phyloP scores from a whole-genome alignment of 805 yeast genomes.

The Ogataea wickerhamii region DNA sequence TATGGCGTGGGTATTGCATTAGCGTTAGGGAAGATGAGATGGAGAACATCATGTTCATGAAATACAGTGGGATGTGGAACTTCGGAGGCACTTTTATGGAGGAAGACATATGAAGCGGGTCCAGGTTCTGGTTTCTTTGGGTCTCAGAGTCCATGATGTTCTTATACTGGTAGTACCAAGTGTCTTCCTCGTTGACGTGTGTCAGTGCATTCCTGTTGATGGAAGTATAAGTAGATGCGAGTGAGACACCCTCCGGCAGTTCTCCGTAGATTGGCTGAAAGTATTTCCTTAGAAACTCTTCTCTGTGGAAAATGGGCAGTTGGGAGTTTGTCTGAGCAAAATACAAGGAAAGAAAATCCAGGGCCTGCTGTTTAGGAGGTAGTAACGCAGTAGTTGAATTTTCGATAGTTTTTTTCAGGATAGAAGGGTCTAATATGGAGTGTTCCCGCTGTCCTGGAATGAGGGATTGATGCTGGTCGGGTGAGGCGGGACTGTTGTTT shows the following conservation, averaged over 20 bases:
- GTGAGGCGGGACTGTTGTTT: no score
- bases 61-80: conserved; percentile 57
- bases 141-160: conserved; percentile 29
- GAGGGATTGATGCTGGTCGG: conserved; percentile 3
- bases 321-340: conserved; percentile 83
- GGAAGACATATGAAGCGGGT: conserved; percentile 35
- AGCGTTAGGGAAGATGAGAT: conserved; percentile 74
- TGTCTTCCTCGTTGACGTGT: conserved; percentile 31
- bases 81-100: conserved; percentile 42
- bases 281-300: conserved; percentile 59
- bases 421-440: conserved; percentile 28
- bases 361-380: conserved; percentile 71
- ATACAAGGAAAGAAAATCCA: conserved; percentile 56
- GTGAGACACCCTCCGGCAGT: conserved; percentile 46
- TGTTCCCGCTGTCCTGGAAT: conserved; percentile 9
- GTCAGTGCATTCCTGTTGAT: conserved; percentile 35
- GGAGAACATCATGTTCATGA: conserved; percentile 74
- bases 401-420: conserved; percentile 21
- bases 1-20: conserved; percentile 58
- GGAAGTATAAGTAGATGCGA: conserved; percentile 57
- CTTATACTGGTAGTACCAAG: conserved; percentile 48
- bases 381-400: conserved; percentile 44
- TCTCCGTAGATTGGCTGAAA: conserved; percentile 81
- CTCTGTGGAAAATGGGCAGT: conserved; percentile 79
- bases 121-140: conserved; percentile 21